Conservation (phyloP, 1,284 basidiomycete genomes). For the Apiotrichum siamense region DNA sequence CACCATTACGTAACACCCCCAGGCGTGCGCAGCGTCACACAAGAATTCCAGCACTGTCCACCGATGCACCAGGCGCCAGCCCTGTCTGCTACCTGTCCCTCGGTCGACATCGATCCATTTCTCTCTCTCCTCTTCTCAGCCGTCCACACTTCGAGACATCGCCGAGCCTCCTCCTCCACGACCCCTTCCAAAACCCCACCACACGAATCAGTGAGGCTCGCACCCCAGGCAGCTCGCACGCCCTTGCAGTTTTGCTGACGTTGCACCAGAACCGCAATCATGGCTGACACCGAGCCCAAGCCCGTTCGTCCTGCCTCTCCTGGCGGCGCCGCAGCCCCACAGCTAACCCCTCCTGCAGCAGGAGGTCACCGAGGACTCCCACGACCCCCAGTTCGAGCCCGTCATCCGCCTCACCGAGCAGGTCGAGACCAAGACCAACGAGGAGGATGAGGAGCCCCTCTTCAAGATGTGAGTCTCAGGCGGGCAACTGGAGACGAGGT, state of each 20-base stretch:
- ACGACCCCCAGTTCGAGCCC: conserved; percentile 90
- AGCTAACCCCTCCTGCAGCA: conserved; percentile 1
- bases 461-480: conserved; percentile 84
- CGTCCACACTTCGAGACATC: background rate
- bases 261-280: conserved; percentile 5
- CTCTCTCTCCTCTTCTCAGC: background rate
- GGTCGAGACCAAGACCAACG: conserved; percentile 89
- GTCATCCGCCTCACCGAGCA: conserved; percentile 90
- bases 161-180: background rate
- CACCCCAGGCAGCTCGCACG: too few relatives aligned
- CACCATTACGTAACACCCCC: too few relatives aligned
- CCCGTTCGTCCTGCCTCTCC: conserved; percentile 1
- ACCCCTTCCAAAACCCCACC: background rate
- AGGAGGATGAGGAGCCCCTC: conserved; percentile 86
- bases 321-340: background rate
- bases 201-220: background rate
- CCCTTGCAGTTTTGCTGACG: too few relatives aligned
- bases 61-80: too few relatives aligned
- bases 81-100: too few relatives aligned
- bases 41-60: too few relatives aligned
- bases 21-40: too few relatives aligned
- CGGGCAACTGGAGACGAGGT: background rate
- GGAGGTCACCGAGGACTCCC: conserved; percentile 54
- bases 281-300: conserved; percentile 23
- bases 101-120: background rate